These are phyloP conservation scores for Onygenales sp. DNA, from an alignment of 2,329 filamentous ascomycete species.

Conservation along the genomic window DNA sequence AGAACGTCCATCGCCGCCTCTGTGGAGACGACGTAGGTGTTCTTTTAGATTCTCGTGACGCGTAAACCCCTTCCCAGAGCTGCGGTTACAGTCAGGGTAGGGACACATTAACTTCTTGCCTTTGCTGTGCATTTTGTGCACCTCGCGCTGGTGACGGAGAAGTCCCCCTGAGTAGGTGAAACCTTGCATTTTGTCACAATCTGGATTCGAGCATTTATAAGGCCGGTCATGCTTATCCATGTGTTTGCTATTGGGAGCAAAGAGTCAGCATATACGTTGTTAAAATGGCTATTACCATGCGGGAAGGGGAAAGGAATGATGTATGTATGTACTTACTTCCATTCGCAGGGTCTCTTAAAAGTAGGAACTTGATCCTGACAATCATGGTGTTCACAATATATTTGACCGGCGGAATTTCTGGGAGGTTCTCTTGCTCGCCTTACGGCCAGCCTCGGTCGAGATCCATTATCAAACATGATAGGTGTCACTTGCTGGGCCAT, in stretches of 20 bases:
- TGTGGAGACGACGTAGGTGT: constrained; percentile 84
- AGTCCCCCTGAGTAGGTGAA: constrained; percentile 94
- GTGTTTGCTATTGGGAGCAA: constrained; percentile 59
- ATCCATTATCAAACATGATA: constrained; percentile 21
- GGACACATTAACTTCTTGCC: constrained; percentile 86
- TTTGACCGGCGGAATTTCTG: constrained; percentile 62
- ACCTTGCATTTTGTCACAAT: constrained; percentile 82
- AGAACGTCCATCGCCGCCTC: constrained; percentile 23
- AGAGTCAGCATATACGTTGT: not conserved
- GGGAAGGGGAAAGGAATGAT: not conserved
- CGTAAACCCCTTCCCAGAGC: constrained; percentile 80
- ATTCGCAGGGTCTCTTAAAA: constrained; percentile 82
- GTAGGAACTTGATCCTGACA: constrained; percentile 56
- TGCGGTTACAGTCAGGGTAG: constrained; percentile 77
- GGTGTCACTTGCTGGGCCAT: constrained; percentile 18
- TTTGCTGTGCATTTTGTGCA: constrained; percentile 81
- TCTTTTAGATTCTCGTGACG: constrained; percentile 90
- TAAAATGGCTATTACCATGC: not conserved
- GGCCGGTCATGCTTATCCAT: constrained; percentile 97
- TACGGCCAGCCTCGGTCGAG: constrained; percentile 32
- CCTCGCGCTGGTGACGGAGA: constrained; percentile 81
- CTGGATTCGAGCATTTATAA: constrained; percentile 73
- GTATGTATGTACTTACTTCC: constrained; percentile 62
- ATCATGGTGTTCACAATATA: constrained; percentile 60
- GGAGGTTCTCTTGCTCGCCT: constrained; percentile 43